These are phyloP conservation scores for Malbranchea zuffiana DNA, from an alignment of 2,329 filamentous ascomycete genomes.

Conservation along the genomic window DNA sequence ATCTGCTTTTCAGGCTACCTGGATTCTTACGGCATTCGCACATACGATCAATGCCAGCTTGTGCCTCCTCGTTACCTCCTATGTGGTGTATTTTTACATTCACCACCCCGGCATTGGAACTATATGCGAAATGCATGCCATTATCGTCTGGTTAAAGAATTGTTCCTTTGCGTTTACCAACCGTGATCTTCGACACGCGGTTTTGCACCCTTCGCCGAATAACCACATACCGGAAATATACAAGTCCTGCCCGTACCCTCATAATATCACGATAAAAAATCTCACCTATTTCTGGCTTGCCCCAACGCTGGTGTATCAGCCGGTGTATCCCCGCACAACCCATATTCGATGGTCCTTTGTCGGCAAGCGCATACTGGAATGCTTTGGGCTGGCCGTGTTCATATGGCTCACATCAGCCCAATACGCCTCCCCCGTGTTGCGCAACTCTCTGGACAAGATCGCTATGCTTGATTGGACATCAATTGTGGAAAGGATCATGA, in stretches of 20 bases:
- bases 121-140: constrained; percentile 76
- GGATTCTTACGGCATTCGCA: constrained; percentile 67
- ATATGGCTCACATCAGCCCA: constrained; percentile 95
- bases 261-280: constrained; percentile 80
- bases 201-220: constrained; percentile 62
- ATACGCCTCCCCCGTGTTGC: constrained; percentile 80
- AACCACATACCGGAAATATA: constrained; percentile 72
- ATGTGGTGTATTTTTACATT: constrained; percentile 80
- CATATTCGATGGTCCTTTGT: constrained; percentile 82
- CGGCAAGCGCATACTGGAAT: constrained; percentile 67
- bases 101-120: constrained; percentile 91
- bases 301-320: constrained; percentile 91
- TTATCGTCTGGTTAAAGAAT: constrained; percentile 93
- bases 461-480: constrained; percentile 65
- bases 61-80: constrained; percentile 68
- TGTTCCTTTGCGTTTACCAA: constrained; percentile 96
- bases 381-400: constrained; percentile 66
- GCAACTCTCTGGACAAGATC: constrained; percentile 83
- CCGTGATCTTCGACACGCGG: constrained; percentile 82
- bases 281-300: constrained; percentile 97
- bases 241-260: constrained; percentile 69
- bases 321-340: constrained; percentile 78
- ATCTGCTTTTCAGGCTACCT: constrained; percentile 58
- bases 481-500: constrained; percentile 82
- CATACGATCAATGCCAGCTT: constrained; percentile 76